phyloP scores from a whole-genome alignment of 345 rosid species.

The Citrus reticulata region DNA sequence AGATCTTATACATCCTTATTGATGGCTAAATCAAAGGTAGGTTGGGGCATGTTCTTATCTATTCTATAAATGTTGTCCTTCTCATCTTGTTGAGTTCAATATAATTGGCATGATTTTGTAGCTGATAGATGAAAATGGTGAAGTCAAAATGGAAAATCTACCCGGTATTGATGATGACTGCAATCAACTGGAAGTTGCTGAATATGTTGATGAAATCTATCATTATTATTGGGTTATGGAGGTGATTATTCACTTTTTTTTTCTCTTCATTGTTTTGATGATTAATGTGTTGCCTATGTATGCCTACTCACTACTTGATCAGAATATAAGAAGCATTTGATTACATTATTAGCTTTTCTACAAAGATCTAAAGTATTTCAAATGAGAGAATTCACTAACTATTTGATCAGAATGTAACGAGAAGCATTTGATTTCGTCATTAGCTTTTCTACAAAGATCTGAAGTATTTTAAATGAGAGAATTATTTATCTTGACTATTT shows the following conservation, averaged over 20 bases:
- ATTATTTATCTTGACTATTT: background rate
- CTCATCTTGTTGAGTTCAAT: slow-evolving; percentile 10
- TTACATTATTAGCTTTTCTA: background rate
- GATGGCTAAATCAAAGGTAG: slow-evolving; percentile 87
- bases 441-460: background rate
- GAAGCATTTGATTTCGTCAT: background rate
- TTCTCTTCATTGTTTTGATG: background rate
- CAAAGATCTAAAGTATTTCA: background rate
- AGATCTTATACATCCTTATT: slow-evolving; percentile 81
- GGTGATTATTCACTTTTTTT: slow-evolving; percentile 37
- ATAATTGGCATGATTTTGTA: slow-evolving; percentile 31
- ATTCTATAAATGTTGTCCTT: slow-evolving; percentile 1
- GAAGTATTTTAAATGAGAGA: background rate
- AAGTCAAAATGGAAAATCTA: slow-evolving; percentile 42
- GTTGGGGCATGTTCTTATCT: slow-evolving; percentile 25
- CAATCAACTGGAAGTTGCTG: slow-evolving; percentile 92
- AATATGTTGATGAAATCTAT: slow-evolving; percentile 90
- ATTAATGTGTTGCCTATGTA: background rate
- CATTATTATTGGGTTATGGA: slow-evolving; percentile 84
- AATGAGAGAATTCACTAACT: background rate
- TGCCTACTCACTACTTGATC: background rate
- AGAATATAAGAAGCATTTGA: background rate
- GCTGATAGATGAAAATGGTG: slow-evolving; percentile 50
- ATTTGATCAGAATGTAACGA: background rate
- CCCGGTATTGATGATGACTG: slow-evolving; percentile 70